Evolutionary conservation across 2,329 filamentous ascomycete species (phyloP), one percentile per base, ranked within the genome.

Genomic region (Hymenoscyphus linearis): DNA sequence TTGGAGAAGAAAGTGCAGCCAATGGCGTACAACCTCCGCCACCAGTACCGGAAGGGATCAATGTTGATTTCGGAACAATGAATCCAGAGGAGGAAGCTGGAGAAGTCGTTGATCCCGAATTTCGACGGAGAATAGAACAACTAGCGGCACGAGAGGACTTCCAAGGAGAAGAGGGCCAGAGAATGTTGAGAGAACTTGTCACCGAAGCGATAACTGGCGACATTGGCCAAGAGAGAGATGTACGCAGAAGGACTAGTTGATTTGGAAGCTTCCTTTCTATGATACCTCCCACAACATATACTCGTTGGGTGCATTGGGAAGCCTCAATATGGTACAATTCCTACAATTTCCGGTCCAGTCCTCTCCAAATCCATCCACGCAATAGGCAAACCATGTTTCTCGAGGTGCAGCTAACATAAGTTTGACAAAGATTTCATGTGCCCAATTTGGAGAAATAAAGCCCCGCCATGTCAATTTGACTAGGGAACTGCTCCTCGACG

Each of bases 71-170:
- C 61, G 89, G 89, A 54, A 89, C 89, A 2, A 86, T 95, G 79
- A 80, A 82, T 5, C 82, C 88, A 67, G 79, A 84, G 52, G 83
- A 84, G 6, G 40, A 44, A 12, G 80, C 79, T 1, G 80, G 80
- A 44, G 85, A 87, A 65, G 84, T 88, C 61, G 84, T 88, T 9
- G 92, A 98, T 72, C 86, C 90, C 1, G 92, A 93, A 67, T 91
- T 99, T 67, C 85, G 88, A 71, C 81, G 88, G 67, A 83, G 90
- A 58, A 98, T 99, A 71, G 92, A 98, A 70, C 89, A 96, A 75
- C 77, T 99, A 62, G 93, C 95, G 2, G 82, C 87, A 37, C 82
- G 91, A 47, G 86, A 89, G 26, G 92, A 98, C 71, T 96, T 97
- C 70, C 81, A 93, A 68, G 88, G 86, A 4, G 86, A 90, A 59